Evolutionary conservation across 2,329 filamentous ascomycete genomes (phyloP).

Genomic region (Stenocarpella maydis): DNA sequence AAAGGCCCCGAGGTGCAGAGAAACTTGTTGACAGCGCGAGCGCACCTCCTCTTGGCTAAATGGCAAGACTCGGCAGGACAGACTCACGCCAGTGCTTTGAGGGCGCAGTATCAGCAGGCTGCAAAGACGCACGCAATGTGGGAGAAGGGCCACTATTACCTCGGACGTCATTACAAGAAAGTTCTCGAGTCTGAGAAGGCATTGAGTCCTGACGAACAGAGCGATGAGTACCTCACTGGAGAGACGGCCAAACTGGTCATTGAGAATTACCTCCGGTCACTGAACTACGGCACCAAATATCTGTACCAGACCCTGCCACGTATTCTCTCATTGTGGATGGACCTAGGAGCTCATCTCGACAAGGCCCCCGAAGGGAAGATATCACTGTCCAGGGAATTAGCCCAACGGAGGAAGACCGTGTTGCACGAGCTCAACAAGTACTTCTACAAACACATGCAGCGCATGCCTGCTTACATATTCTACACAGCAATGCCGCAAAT

Average conservation of each 20-base stretch:
- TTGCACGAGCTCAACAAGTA: constrained; percentile 76
- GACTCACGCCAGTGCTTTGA: constrained; percentile 81
- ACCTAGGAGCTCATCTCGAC: constrained; percentile 81
- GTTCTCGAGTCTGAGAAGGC: constrained; percentile 87
- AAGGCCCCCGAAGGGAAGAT: constrained; percentile 65
- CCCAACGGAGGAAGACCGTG: constrained; percentile 67
- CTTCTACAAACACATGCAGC: constrained; percentile 79
- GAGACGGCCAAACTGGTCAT: constrained; percentile 89
- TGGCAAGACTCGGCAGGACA: constrained; percentile 97
- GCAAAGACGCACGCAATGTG: constrained; percentile 75
- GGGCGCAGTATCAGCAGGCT: constrained; percentile 83
- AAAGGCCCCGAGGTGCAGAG: constrained; percentile 58
- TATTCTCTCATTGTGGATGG: constrained; percentile 91
- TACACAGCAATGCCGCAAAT: constrained; percentile 89
- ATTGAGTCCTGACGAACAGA: constrained; percentile 79
- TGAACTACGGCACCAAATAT: constrained; percentile 92
- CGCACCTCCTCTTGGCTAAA: constrained; percentile 89
- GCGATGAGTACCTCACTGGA: constrained; percentile 78
- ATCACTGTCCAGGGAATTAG: constrained; percentile 60
- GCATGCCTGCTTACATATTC: constrained; percentile 79
- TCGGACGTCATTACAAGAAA: constrained; percentile 97
- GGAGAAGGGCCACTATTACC: constrained; percentile 98
- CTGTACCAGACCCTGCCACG: constrained; percentile 94
- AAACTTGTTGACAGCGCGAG: constrained; percentile 74
- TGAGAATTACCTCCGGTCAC: constrained; percentile 89